Evolutionary conservation across 257 asterid genomes (phyloP), one percentile per base, ranked within the genome.

Genomic region (Plectranthus barbatus): DNA sequence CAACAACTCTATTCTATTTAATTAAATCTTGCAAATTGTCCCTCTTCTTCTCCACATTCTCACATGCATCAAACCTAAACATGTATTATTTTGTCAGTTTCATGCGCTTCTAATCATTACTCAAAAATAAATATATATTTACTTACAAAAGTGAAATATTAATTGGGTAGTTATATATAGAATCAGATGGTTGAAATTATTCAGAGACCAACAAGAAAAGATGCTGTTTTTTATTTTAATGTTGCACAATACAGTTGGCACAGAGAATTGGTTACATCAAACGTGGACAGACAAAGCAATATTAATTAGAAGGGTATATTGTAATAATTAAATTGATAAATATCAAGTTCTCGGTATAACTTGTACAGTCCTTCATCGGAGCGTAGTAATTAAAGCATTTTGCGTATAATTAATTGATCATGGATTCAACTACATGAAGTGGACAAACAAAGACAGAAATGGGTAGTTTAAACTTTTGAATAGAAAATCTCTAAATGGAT

Each of bases 41-140:
- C 69, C 71, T 56, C 77, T 55, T 49, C 77, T 73, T 72, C 84
- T 72, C 72, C 85, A 78, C 88, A 84, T 77, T 74, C 71, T 62
- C 96, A 88, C 93, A 84, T 88, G 96, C 88, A 80, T 67, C 68
- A 72, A 69, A 52, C 67, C 72, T n/a, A 60, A 23, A 9, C 9
- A 60, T 72, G 47, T 57, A 80, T 82, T 75, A 68, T 74, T 79
- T 75, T 67, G 72, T 77, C 83, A 73, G 26, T 68, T 65, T 69
- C 69, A 67, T 67, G 73, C 61, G 48, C 59, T 66, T 63, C 88
- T 70, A 87, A 87, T 81, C 83, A 87, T 87, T 83, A 71, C 83
- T 75, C 68, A 68, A 66, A 49, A 58, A 74, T 37, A 34, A 18
- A 60, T 47, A 34, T 17, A 60, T 47, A 69, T 29, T 40, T 60